phyloP scores from a whole-genome alignment of 345 rosid species.

The Rhodamnia rubescens region DNA sequence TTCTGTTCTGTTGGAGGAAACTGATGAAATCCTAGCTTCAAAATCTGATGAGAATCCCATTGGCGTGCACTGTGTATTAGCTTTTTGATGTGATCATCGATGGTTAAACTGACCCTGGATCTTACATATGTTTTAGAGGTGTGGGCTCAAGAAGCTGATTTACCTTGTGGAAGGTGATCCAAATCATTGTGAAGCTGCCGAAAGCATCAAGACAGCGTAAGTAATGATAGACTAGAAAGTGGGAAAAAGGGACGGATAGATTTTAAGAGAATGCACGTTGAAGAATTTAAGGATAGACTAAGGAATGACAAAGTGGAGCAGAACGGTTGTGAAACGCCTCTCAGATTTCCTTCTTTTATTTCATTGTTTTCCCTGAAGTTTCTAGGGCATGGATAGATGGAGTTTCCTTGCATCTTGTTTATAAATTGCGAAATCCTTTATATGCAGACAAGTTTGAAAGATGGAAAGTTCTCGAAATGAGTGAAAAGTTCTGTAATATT shows the following conservation, averaged over 20 bases:
- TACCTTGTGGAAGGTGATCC: conserved; percentile 93
- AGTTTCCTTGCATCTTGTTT: background rate
- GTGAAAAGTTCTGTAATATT: background rate
- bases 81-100: background rate
- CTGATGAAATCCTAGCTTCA: background rate
- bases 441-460: background rate
- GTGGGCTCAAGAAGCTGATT: conserved; percentile 76
- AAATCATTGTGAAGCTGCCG: conserved; percentile 67
- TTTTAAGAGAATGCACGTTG: background rate
- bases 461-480: background rate
- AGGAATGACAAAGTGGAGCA: background rate
- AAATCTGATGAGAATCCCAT: background rate
- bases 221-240: background rate
- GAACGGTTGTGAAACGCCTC: background rate
- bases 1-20: background rate
- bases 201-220: conserved; percentile 89
- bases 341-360: background rate
- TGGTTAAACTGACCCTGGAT: background rate
- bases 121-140: conserved; percentile 34
- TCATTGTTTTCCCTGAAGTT: background rate
- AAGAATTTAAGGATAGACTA: background rate
- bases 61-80: background rate
- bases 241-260: background rate
- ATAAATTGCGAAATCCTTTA: background rate
- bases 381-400: background rate